Conservation (phyloP, 805 yeast species). For the Saccharomycopsis amapae region DNA sequence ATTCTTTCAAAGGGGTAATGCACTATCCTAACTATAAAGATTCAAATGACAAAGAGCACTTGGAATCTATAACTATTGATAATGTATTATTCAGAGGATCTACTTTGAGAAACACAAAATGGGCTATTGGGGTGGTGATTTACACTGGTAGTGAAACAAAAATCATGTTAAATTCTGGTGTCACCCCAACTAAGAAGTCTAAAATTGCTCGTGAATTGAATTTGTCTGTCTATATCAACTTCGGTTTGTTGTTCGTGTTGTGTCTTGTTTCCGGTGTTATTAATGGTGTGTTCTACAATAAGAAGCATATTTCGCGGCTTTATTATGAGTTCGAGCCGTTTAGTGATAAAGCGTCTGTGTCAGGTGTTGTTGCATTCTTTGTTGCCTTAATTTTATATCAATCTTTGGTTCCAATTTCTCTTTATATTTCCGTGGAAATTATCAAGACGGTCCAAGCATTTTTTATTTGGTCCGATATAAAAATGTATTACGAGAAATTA, state of each 20-base stretch:
- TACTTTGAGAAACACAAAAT: slow-evolving; percentile 63
- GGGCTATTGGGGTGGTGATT: slow-evolving; percentile 69
- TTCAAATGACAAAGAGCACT: slow-evolving; percentile 21
- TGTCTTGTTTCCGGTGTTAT: slow-evolving; percentile 65
- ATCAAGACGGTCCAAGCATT: slow-evolving; percentile 71
- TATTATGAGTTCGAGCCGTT: slow-evolving; percentile 57
- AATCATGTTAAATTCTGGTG: slow-evolving; percentile 71
- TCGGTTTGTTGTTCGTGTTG: slow-evolving; percentile 49
- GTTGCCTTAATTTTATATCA: slow-evolving; percentile 71
- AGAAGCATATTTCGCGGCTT: slow-evolving; percentile 37
- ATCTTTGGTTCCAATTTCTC: slow-evolving; percentile 71
- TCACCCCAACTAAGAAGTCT: slow-evolving; percentile 67
- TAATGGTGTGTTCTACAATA: slow-evolving; percentile 56
- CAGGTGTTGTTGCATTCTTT: slow-evolving; percentile 62
- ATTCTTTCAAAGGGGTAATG: slow-evolving; percentile 59
- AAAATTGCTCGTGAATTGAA: slow-evolving; percentile 61
- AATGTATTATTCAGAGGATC: slow-evolving; percentile 68
- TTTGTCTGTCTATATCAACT: slow-evolving; percentile 57
- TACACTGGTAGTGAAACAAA: slow-evolving; percentile 74
- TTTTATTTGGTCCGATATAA: slow-evolving; percentile 62
- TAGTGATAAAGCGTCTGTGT: slow-evolving; percentile 52
- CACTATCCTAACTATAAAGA: slow-evolving; percentile 37
- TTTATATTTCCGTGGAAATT: slow-evolving; percentile 72
- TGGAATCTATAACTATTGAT: slow-evolving; percentile 55
- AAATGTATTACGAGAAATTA: slow-evolving; percentile 59